Evolutionary conservation across 2,329 filamentous ascomycete species (phyloP).

Genomic region (Colletotrichum acutatum): DNA sequence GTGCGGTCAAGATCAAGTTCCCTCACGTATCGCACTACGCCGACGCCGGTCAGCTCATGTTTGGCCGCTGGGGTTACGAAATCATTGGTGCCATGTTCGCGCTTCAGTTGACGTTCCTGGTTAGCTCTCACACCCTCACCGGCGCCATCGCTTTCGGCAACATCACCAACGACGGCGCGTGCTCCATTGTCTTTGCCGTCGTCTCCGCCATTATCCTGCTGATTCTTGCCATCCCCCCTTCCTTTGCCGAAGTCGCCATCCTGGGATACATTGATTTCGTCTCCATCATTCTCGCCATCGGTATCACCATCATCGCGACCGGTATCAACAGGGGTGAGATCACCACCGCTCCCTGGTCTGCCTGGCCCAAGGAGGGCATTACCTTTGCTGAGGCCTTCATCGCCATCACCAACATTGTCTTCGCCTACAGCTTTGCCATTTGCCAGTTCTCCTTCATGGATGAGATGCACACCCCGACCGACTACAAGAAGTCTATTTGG

Average conservation of each 20-base stretch:
- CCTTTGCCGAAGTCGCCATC: constrained; percentile 60
- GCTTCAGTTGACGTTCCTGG: constrained; percentile 75
- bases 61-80: constrained; percentile 70
- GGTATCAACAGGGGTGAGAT: constrained; percentile 55
- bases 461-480: constrained; percentile 61
- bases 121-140: constrained; percentile 77
- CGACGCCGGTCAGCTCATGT: constrained; percentile 72
- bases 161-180: constrained; percentile 65
- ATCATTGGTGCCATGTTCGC: constrained; percentile 70
- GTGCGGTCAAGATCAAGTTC: constrained; percentile 58
- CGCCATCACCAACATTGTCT: constrained; percentile 75
- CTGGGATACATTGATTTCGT: constrained; percentile 67
- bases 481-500: constrained; percentile 66
- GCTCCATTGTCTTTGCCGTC: constrained; percentile 57
- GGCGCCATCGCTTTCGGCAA: constrained; percentile 76
- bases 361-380: constrained; percentile 57
- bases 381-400: constrained; percentile 67
- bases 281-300: constrained; percentile 72
- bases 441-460: constrained; percentile 66
- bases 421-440: constrained; percentile 72
- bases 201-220: constrained; percentile 59
- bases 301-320: constrained; percentile 74
- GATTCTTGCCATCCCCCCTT: constrained; percentile 57
- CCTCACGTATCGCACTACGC: constrained; percentile 74
- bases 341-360: constrained; percentile 50